A percentile compares a stretch with the other conserved stretches of the same genome.
These are phyloP conservation scores for Liriodendron chinense DNA, from an alignment of 164 flowering plant genomes.

Conservation along the genomic window DNA sequence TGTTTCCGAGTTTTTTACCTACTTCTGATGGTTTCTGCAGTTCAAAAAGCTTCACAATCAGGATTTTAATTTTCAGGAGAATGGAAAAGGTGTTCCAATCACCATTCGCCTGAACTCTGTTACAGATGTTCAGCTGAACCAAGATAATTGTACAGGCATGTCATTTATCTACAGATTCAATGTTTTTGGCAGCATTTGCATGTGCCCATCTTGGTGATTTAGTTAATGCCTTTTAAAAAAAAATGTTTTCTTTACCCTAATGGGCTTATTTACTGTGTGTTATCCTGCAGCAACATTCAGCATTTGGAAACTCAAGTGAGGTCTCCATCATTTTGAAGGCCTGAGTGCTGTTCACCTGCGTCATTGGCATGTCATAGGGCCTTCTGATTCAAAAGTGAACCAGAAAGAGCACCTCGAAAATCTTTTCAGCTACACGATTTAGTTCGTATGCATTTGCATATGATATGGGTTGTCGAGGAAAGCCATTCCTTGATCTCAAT, in stretches of 20 bases:
- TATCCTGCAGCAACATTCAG: conserved; percentile 13
- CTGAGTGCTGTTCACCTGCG: background rate
- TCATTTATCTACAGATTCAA: background rate
- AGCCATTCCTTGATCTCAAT: conserved; percentile 83
- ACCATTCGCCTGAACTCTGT: no score
- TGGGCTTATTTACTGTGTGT: background rate
- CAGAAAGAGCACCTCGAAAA: conserved; percentile 4
- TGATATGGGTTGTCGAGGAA: conserved; percentile 87
- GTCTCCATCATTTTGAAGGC: background rate
- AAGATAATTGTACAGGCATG: background rate
- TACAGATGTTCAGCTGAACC: no score
- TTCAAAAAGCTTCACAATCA: no score
- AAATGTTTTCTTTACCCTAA: no score
- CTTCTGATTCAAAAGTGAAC: conserved; percentile 20
- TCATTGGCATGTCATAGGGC: conserved; percentile 35
- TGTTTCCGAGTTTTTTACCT: no score
- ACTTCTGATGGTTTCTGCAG: no score
- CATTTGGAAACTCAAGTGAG: conserved; percentile 2
- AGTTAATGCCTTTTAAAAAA: background rate
- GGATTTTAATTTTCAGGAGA: no score
- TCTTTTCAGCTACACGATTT: conserved; percentile 20
- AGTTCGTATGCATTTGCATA: conserved; percentile 57
- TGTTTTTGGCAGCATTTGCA: background rate
- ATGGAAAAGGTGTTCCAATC: no score
- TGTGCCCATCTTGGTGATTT: background rate